Conservation (phyloP, 2,329 filamentous ascomycete species). For the Colletotrichum viniferum region DNA sequence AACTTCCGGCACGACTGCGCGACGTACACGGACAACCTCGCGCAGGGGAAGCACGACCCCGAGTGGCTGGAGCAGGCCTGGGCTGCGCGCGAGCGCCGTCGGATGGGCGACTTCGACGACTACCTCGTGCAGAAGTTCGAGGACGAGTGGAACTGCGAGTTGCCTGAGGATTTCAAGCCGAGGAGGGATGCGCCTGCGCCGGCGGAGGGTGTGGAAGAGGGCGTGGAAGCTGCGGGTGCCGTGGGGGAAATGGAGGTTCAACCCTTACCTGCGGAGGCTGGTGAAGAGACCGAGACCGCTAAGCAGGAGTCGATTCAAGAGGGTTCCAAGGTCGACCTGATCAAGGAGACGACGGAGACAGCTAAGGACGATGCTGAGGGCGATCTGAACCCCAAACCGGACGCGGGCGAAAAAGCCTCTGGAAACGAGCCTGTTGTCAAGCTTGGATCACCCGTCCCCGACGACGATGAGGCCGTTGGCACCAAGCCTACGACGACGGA, state of each 20-base stretch:
- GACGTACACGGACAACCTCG: slow-evolving; percentile 50
- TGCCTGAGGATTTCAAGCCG: slow-evolving; percentile 31
- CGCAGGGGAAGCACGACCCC: slow-evolving; percentile 53
- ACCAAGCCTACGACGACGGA: neutral
- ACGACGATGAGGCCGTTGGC: neutral
- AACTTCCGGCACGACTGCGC: slow-evolving; percentile 55
- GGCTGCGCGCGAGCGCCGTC: slow-evolving; percentile 53
- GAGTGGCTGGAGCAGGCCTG: slow-evolving; percentile 59
- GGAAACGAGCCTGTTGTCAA: neutral
- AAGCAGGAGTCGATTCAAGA: neutral
- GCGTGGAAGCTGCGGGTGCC: neutral
- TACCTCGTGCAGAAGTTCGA: slow-evolving; percentile 49
- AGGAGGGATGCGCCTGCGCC: neutral
- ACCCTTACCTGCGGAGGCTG: neutral
- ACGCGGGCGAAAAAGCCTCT: neutral
- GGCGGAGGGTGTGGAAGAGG: neutral
- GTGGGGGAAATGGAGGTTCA: neutral
- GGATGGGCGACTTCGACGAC: slow-evolving; percentile 54
- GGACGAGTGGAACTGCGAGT: slow-evolving; percentile 49
- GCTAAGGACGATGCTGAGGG: neutral
- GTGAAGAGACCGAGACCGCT: neutral
- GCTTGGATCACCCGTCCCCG: neutral
- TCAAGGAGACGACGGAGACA: neutral
- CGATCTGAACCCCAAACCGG: neutral
- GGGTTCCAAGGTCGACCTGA: neutral